Conservation (phyloP, 2,329 filamentous ascomycete species). For the Xylaria sp. region DNA sequence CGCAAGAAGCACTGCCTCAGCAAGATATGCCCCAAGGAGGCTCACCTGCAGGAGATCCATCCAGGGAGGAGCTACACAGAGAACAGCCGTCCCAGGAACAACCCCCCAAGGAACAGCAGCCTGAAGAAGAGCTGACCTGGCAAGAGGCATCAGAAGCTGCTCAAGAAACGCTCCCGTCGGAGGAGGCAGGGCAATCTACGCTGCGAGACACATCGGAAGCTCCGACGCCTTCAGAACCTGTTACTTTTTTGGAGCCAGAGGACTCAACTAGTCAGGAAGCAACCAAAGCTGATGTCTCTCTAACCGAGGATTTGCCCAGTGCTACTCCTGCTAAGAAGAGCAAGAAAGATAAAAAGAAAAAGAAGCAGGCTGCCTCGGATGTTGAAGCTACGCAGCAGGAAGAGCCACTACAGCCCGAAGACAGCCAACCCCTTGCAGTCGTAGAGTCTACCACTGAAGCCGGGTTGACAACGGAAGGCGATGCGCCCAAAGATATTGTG, state of each 20-base stretch:
- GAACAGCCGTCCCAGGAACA: background rate
- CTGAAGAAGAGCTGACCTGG: slow-evolving; percentile 2
- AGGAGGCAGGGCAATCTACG: background rate
- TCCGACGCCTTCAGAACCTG: slow-evolving; percentile 14
- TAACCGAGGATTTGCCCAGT: background rate
- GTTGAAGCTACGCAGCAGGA: slow-evolving; percentile 22
- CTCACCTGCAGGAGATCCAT: background rate
- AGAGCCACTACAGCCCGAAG: slow-evolving; percentile 30
- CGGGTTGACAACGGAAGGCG: background rate
- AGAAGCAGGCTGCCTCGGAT: slow-evolving; percentile 36
- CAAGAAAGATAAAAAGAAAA: slow-evolving; percentile 51
- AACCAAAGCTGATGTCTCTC: slow-evolving; percentile 29
- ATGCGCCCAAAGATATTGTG: background rate
- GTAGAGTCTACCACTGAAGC: slow-evolving; percentile 1
- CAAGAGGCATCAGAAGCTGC: slow-evolving; percentile 1
- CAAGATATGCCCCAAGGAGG: background rate
- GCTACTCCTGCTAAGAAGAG: slow-evolving; percentile 36
- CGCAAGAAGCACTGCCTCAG: background rate
- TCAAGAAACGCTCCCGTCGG: background rate
- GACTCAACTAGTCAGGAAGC: slow-evolving; percentile 14
- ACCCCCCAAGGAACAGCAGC: background rate
- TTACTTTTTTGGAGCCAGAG: slow-evolving; percentile 1
- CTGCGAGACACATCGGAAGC: background rate
- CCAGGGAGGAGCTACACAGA: background rate
- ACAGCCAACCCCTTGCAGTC: slow-evolving; percentile 23